Conservation (phyloP, 2,329 filamentous ascomycete species). For the Aurifilum marmelostoma region DNA sequence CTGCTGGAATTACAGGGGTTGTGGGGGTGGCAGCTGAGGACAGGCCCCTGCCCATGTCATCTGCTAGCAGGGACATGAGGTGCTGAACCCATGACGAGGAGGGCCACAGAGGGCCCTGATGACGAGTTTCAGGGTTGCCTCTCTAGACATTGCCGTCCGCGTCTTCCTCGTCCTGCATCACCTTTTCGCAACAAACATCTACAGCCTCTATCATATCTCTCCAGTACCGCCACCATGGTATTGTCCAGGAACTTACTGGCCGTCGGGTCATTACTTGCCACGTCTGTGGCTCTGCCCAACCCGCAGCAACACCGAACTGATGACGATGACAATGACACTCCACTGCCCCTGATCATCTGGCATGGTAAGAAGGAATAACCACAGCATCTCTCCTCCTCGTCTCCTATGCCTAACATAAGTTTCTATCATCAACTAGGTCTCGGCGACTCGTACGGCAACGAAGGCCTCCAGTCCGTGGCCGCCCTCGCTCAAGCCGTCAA, state of each 20-base stretch:
- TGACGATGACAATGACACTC: conserved; percentile 59
- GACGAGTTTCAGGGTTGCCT: conserved; percentile 6
- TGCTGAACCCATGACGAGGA: background rate
- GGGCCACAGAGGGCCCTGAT: background rate
- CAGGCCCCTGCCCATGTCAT: background rate
- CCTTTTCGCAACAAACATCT: background rate
- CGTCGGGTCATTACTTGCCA: conserved; percentile 39
- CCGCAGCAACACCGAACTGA: conserved; percentile 31
- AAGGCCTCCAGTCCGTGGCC: conserved; percentile 73
- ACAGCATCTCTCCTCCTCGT: conserved; percentile 18
- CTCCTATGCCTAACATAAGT: conserved; percentile 10
- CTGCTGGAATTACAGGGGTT: background rate
- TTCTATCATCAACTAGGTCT: conserved; percentile 43
- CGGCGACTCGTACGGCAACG: conserved; percentile 73
- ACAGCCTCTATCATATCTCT: background rate
- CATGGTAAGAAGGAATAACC: conserved; percentile 57
- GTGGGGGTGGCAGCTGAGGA: background rate
- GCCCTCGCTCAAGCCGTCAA: conserved; percentile 72
- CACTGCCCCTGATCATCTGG: conserved; percentile 91
- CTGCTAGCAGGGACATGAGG: conserved; percentile 1
- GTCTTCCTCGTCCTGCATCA: background rate
- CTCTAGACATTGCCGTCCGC: background rate
- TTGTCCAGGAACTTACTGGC: conserved; percentile 34
- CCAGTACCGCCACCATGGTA: conserved; percentile 33
- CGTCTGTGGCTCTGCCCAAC: conserved; percentile 39